Base-by-base conservation (phyloP, 2,329 filamentous ascomycete genomes). In the Huntiella moniliformis region DNA sequence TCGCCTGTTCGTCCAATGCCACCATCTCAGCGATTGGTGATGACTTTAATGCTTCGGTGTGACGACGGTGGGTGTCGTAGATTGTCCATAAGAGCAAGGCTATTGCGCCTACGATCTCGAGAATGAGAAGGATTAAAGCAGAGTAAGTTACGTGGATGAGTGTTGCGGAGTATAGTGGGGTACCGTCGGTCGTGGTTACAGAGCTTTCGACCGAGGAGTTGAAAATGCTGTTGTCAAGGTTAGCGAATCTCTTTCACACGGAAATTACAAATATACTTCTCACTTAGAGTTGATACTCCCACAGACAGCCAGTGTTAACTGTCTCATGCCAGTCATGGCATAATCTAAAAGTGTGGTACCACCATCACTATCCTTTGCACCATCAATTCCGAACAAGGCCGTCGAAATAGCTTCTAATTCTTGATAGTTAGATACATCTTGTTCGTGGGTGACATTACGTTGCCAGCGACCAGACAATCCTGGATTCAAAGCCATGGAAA, bases 1-100 rank as follows among this genome's bases (percentile, higher is more conserved):
- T 37, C 15, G 41, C 44, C 6, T 42, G 39, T 17, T 52, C 46
- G 22, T 45, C 44, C n/a, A 59, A 45, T n/a, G 56, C 55, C 15
- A 57, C 49, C 16, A 59, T 43, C 10, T 53, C 38, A 8, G 55
- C 52, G 10, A 53, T 48, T 7, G 53, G 45, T n/a, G 56, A 56
- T 28, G 50, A 50, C 48, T 59, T 59, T 41, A 59, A 45, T 11
- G 56, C 51, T 33, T 49, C 48, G 3, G 53, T 50, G 17, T 51
- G 44, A 50, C 52, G 52, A 3, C 52, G 47, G 5, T 50, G 46
- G 16, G 55, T 58, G 33, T 55, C 51, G 3, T 55, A 18, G 38
- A 56, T 54, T 12, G 57, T 55, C 2, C 51, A 51, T 12, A 52
- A 10, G 11, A 58, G 48, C 46, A 59, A 54, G 8, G 43, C 41